A percentile compares a stretch with the other conserved stretches of the same genome.
Conservation (phyloP, 179 eudicot genomes). For the Amaranthus tricolor region DNA sequence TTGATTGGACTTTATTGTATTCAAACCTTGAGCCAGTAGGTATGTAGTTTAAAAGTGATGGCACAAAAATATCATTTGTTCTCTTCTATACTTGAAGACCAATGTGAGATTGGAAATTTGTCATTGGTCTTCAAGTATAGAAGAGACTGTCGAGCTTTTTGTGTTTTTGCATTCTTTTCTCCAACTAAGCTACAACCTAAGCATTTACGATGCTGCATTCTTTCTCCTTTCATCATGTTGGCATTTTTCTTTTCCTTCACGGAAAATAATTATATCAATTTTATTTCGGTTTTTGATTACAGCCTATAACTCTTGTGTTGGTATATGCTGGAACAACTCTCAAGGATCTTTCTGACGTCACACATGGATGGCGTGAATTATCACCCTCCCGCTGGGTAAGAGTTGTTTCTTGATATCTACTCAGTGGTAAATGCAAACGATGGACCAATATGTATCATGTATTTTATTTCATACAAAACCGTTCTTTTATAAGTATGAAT, state of each 20-base stretch:
- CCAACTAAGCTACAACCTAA: neutral
- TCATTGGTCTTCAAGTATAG: too few species aligned
- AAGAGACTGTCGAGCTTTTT: neutral
- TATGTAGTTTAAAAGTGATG: too few species aligned
- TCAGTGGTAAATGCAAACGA: neutral
- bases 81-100: neutral
- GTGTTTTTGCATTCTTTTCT: neutral
- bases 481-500: neutral
- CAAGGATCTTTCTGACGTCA: constrained; percentile 86
- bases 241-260: neutral
- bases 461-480: too few species aligned
- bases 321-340: constrained; percentile 92
- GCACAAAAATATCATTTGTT: neutral
- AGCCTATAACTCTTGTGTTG: constrained; percentile 89
- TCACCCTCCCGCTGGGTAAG: constrained; percentile 83
- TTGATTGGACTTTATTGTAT: neutral
- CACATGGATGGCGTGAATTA: constrained; percentile 81
- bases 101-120: neutral
- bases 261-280: neutral
- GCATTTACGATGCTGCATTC: neutral
- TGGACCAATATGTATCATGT: neutral
- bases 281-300: constrained; percentile 25
- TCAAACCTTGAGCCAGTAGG: neutral
- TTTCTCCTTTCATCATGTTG: too few species aligned
- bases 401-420: constrained; percentile 8